Conservation (phyloP, 2,329 filamentous ascomycete species). For the Neocatenulostroma microsporum region DNA sequence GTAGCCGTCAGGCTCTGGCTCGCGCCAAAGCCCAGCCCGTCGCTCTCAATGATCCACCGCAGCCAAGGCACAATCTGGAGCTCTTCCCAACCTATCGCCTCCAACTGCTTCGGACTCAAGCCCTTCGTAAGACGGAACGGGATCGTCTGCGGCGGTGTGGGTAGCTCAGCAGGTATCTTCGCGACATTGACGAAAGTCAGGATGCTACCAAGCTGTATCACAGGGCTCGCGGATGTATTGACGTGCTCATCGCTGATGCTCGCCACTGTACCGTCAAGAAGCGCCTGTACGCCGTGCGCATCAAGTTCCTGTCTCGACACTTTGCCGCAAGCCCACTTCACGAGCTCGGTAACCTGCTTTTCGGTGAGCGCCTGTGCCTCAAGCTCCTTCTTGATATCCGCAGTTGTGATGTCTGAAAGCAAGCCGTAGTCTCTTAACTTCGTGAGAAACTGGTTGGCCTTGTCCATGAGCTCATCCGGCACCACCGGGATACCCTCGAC, state of each 20-base stretch:
- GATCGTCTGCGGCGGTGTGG: slow-evolving; percentile 72
- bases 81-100: slow-evolving; percentile 77
- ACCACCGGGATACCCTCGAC: slow-evolving; percentile 83
- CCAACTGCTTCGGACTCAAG: slow-evolving; percentile 59
- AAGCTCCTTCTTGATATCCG: slow-evolving; percentile 76
- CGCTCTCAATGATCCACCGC: slow-evolving; percentile 65
- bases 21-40: slow-evolving; percentile 51
- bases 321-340: slow-evolving; percentile 74
- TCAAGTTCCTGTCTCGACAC: slow-evolving; percentile 67
- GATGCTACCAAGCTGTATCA: slow-evolving; percentile 71
- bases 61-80: slow-evolving; percentile 83
- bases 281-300: slow-evolving; percentile 53
- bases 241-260: slow-evolving; percentile 49
- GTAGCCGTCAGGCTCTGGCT: slow-evolving; percentile 65
- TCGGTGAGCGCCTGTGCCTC: slow-evolving; percentile 73
- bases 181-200: slow-evolving; percentile 66
- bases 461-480: slow-evolving; percentile 64
- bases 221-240: slow-evolving; percentile 52
- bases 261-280: slow-evolving; percentile 75
- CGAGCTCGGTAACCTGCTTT: slow-evolving; percentile 70
- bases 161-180: slow-evolving; percentile 72
- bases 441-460: slow-evolving; percentile 62
- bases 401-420: slow-evolving; percentile 77
- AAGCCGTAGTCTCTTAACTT: slow-evolving; percentile 78
- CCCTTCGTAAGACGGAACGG: slow-evolving; percentile 74